A percentile compares a stretch with the other conserved stretches of the same genome.
Conservation (phyloP, 208 protist genomes). For the Sergeia podlipaevii region DNA sequence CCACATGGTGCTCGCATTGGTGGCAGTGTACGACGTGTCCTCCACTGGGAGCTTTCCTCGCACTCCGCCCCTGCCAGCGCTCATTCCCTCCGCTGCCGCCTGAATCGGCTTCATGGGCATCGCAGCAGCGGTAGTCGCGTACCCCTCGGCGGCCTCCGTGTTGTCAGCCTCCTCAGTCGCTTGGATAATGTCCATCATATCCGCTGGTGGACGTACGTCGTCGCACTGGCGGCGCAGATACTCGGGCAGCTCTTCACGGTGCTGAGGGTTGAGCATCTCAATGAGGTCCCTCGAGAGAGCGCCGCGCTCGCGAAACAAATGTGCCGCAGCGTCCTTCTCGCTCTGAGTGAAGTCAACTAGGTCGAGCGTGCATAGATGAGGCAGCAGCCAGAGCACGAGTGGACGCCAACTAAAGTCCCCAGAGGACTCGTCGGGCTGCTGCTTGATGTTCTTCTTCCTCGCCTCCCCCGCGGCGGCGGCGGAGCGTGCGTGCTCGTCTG, state of each 20-base stretch:
- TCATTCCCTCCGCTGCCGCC: background rate
- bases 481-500: background rate
- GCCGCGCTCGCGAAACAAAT: slow-evolving; percentile 61
- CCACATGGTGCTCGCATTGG: no score
- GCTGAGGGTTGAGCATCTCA: slow-evolving; percentile 58
- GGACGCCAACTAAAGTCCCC: slow-evolving; percentile 32
- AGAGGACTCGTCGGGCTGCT: background rate
- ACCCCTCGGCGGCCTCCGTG: background rate
- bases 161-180: slow-evolving; percentile 8
- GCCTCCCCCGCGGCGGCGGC: background rate
- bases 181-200: slow-evolving; percentile 16
- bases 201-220: slow-evolving; percentile 10
- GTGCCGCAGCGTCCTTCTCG: slow-evolving; percentile 40
- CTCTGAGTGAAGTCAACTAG: slow-evolving; percentile 25
- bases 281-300: slow-evolving; percentile 34
- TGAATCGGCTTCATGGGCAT: background rate
- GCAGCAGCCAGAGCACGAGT: slow-evolving; percentile 65
- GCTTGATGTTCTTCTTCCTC: background rate
- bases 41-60: background rate
- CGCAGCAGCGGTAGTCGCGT: background rate
- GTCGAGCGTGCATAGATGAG: slow-evolving; percentile 51
- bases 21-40: no score
- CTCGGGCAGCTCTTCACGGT: slow-evolving; percentile 39
- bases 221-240: slow-evolving; percentile 46
- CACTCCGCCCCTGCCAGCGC: background rate